Evolutionary conservation across 768 basidiomycete species (phyloP).

Genomic region (Thelephora aurantiotincta): DNA sequence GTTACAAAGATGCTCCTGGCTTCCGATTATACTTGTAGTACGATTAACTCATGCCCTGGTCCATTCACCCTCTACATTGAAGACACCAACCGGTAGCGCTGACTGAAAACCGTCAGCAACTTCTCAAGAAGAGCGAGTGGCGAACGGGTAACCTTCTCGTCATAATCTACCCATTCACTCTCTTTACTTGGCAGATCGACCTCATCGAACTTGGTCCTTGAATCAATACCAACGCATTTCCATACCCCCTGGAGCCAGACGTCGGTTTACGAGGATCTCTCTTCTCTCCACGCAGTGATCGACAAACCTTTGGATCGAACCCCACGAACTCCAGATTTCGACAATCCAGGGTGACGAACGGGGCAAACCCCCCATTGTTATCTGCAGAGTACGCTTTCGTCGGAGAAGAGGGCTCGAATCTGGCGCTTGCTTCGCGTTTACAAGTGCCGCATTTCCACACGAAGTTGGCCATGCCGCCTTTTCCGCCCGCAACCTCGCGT

Average conservation of each 20-base stretch:
- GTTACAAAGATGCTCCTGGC: not conserved
- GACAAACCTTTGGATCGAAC: conserved; percentile 58
- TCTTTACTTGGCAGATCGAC: conserved; percentile 55
- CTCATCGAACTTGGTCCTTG: conserved; percentile 43
- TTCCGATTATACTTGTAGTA: not conserved
- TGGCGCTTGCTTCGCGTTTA: conserved; percentile 73
- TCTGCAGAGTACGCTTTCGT: conserved; percentile 45
- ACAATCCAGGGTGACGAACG: conserved; percentile 67
- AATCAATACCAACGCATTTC: conserved; percentile 53
- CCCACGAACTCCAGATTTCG: conserved; percentile 71
- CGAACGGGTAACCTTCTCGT: conserved; percentile 56
- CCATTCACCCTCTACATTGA: conserved; percentile 52
- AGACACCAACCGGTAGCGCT: conserved; percentile 55
- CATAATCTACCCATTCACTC: conserved; percentile 78
- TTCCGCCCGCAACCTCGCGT: conserved; percentile 49
- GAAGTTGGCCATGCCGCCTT: conserved; percentile 58
- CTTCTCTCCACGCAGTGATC: not conserved
- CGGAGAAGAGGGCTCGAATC: conserved; percentile 43
- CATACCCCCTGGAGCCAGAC: conserved; percentile 48
- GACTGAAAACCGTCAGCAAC: conserved; percentile 23
- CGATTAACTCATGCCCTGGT: conserved; percentile 33
- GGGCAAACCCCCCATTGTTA: conserved; percentile 42
- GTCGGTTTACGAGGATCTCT: conserved; percentile 1
- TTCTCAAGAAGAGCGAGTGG: not conserved
- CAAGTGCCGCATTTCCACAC: conserved; percentile 71